Base-by-base conservation (phyloP, 257 asterid species). In the Petunia secreta region DNA sequence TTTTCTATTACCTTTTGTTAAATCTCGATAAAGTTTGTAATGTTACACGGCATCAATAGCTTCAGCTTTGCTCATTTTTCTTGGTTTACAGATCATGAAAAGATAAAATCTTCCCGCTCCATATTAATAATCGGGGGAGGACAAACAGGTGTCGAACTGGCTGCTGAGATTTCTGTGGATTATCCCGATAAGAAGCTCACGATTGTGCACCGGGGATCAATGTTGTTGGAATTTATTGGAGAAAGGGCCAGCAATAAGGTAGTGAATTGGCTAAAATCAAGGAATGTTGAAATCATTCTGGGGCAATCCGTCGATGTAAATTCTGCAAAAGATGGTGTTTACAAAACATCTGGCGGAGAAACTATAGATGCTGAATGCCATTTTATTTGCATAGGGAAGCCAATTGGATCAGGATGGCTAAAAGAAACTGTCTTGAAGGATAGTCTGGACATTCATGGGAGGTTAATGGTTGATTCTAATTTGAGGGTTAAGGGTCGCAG, bases 51-150 rank as follows among this genome's bases (percentile, higher is more conserved):
- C 39, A 62, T 62, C 40, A 8, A 62, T 2, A 63, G 34, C 60
- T 71, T 34, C 34, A 71, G 50, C 25, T 48, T 15, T 69, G 48
- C 41, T 69, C 10, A 25, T 9, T 7, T 63, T 41, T 62, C 13
- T 11, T 60, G 57, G 44, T 34, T 73, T 16, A 15, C 84, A 81
- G 84, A 81, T 50, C 36, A 81, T 75, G 77, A 75, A 48, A 81
- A 39, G 58, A 81, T 81, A 34, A 63, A 52, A 63, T 63, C 80
- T 39, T 34, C 84, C 4, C 10, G 10, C 39, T 74, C 80, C 58
- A 62, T 81, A 62, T 53, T 81, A 50, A 40, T 81, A 74, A 59
- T 81, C 39, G 84, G 84, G 68, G 84, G 84, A 69, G 84, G 84
- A 37, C 84, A 78, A 40, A 81, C 84, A 14, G 84, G 84, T 2